These are phyloP conservation scores for Apostasia ramifera DNA, from an alignment of 106 monocot species.

Conservation along the genomic window DNA sequence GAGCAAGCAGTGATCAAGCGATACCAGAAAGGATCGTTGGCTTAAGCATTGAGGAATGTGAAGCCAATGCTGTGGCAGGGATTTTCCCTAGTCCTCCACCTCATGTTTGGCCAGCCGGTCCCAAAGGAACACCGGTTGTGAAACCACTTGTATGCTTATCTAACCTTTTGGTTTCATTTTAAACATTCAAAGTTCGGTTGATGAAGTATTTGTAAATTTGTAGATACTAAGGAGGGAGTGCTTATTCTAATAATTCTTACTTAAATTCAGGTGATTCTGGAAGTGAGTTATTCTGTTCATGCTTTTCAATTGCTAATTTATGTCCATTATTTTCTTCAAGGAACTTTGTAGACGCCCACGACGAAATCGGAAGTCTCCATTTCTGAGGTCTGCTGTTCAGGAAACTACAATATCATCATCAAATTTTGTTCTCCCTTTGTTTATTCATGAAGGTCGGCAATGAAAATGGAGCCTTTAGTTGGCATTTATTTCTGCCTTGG, in stretches of 20 bases:
- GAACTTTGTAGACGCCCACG: constrained; percentile 69
- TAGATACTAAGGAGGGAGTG: no score
- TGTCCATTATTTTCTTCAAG: constrained; percentile 18
- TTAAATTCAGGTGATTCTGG: no score
- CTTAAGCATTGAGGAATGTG: constrained; percentile 80
- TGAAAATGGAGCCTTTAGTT: neutral
- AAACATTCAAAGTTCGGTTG: no score
- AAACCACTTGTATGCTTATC: constrained; percentile 50
- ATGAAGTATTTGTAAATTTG: no score
- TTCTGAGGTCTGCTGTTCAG: constrained; percentile 74
- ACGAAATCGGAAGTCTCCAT: constrained; percentile 72
- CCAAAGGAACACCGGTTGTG: constrained; percentile 75
- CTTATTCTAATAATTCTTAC: no score
- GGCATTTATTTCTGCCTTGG: neutral
- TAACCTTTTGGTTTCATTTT: neutral
- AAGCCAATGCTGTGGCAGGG: constrained; percentile 87
- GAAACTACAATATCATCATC: constrained; percentile 72
- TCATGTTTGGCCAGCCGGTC: constrained; percentile 28
- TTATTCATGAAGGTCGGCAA: constrained; percentile 89
- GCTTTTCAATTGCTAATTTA: constrained; percentile 3
- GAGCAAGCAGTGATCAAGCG: constrained; percentile 30
- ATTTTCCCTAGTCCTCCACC: constrained; percentile 72
- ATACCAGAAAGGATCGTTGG: constrained; percentile 28
- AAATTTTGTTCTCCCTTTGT: constrained; percentile 89
- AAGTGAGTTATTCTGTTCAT: neutral